A percentile compares a stretch with the other conserved stretches of the same genome.
Evolutionary conservation across 768 basidiomycete species (phyloP).

Genomic region (Boletus rex-veris): DNA sequence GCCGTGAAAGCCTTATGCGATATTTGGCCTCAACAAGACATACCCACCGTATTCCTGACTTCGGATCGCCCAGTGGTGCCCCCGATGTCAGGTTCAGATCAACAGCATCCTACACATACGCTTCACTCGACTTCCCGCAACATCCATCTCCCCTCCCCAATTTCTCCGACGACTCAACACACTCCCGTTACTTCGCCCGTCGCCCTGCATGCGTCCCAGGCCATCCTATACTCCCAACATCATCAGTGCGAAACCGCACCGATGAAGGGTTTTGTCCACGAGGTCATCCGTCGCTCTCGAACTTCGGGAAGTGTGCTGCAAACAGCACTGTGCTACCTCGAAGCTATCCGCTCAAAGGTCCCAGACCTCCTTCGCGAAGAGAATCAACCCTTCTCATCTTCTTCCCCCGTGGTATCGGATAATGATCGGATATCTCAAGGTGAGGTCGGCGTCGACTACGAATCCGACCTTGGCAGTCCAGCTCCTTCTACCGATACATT

Average conservation of each 20-base stretch:
- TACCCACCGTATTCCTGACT: slow-evolving; percentile 55
- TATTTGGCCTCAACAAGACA: slow-evolving; percentile 77
- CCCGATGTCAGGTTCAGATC: slow-evolving; percentile 11
- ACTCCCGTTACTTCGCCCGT: slow-evolving; percentile 28
- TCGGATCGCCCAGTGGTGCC: slow-evolving; percentile 29
- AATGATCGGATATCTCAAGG: slow-evolving; percentile 42
- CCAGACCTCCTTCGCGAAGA: slow-evolving; percentile 59
- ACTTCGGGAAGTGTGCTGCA: slow-evolving; percentile 83
- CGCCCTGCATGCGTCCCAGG: slow-evolving; percentile 26
- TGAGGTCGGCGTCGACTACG: slow-evolving; percentile 41
- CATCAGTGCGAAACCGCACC: slow-evolving; percentile 44
- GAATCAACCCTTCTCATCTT: slow-evolving; percentile 40
- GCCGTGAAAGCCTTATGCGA: slow-evolving; percentile 73
- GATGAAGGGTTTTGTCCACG: slow-evolving; percentile 78
- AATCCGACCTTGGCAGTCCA: slow-evolving; percentile 32
- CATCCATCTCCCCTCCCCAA: slow-evolving; percentile 50
- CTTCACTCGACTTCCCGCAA: slow-evolving; percentile 24
- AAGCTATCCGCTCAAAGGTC: slow-evolving; percentile 71
- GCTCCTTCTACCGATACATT: slow-evolving; percentile 4
- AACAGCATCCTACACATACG: slow-evolving; percentile 1
- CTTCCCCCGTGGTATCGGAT: slow-evolving; percentile 40
- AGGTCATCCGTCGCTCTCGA: slow-evolving; percentile 81
- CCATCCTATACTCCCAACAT: slow-evolving; percentile 6
- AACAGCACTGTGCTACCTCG: slow-evolving; percentile 83
- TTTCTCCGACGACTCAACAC: slow-evolving; percentile 47